Base-by-base conservation (phyloP, 1,284 basidiomycete species). In the Phylloboletellus chloephorus region DNA sequence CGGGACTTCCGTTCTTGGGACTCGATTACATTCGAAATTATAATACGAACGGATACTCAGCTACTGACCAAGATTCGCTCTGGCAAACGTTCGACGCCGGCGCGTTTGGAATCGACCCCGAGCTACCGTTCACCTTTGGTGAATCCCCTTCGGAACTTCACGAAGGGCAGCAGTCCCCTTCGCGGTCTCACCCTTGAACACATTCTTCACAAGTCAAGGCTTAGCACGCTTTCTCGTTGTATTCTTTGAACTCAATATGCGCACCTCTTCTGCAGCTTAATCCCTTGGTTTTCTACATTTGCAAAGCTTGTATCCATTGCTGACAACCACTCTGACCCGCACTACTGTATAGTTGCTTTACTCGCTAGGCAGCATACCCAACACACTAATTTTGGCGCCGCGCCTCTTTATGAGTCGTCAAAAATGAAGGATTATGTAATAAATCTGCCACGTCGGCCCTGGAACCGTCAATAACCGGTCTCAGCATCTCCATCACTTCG, bases 1-100 rank as follows among this genome's bases (percentile, higher is more conserved):
- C 78, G 21, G 85, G 86, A 21, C 67, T 88, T 20, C 87, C 86
- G 0, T 88, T 88, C 68, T 73, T 78, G 29, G 86, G 84, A 12
- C 68, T 88, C 30, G 86, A 89, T 52, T 88, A 76, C 52, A 79
- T 88, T 52, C 76, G 82, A 48, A 88, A 84, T 53, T 86, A 82
- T 57, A 72, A 69, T 50, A 53, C 69, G 7, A 65, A 64, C 7
- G 64, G 68, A 29, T 71, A 67, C 50, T 45, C 60, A 16, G 55
- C 67, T 40, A 67, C 67, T 35, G 81, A 82, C 41, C 78, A 79
- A 57, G 82, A 83, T 52, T 67, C 71, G 21, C 63, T 82, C 31
- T 87, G 84, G 79, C 79, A 83, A 52, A 76, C 75, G 53, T 82
- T 85, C 56, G 84, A 87, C 56, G 70, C 76, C 42, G 71, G 74